A percentile compares a stretch with the other conserved stretches of the same genome.
Evolutionary conservation across 2,329 filamentous ascomycete species (phyloP).

Genomic region (Aureobasidium sp.): DNA sequence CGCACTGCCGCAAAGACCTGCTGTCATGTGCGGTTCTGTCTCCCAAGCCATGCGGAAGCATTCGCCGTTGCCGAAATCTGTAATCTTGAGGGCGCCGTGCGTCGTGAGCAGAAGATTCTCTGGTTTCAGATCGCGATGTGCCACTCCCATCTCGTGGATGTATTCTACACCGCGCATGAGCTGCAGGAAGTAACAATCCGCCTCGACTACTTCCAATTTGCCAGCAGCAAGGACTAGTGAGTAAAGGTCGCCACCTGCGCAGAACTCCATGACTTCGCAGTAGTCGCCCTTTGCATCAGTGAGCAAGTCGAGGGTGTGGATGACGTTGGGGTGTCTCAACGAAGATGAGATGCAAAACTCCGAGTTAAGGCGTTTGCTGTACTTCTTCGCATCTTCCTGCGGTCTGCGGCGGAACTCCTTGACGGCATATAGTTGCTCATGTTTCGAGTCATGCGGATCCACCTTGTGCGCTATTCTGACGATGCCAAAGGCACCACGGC

Average conservation of each 20-base stretch:
- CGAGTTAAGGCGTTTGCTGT: slow-evolving; percentile 92
- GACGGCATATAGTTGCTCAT: slow-evolving; percentile 90
- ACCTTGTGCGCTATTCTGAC: slow-evolving; percentile 97
- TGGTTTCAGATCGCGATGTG: slow-evolving; percentile 92
- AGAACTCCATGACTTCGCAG: slow-evolving; percentile 99
- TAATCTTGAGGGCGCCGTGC: slow-evolving; percentile 90
- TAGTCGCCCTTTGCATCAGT: slow-evolving; percentile 96
- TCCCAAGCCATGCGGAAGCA: slow-evolving; percentile 99
- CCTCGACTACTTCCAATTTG: slow-evolving; percentile 85
- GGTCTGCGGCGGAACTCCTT: slow-evolving; percentile 95
- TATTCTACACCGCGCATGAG: slow-evolving; percentile 99
- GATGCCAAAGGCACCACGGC: slow-evolving; percentile 92
- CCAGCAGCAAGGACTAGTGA: slow-evolving; percentile 84
- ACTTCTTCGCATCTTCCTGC: slow-evolving; percentile 93
- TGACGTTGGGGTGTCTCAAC: slow-evolving; percentile 92
- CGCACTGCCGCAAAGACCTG: slow-evolving; percentile 89
- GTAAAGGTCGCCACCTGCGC: slow-evolving; percentile 91
- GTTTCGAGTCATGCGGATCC: slow-evolving; percentile 65
- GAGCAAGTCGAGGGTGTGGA: slow-evolving; percentile 90
- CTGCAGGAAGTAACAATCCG: slow-evolving; percentile 98
- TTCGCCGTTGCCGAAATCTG: slow-evolving; percentile 97
- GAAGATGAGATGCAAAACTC: slow-evolving; percentile 99
- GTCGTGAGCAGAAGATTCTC: slow-evolving; percentile 93
- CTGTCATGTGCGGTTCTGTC: slow-evolving; percentile 96
- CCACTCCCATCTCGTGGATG: slow-evolving; percentile 98